Conservation (phyloP, 441 rosid species). For the Arabidopsis lyrata region DNA sequence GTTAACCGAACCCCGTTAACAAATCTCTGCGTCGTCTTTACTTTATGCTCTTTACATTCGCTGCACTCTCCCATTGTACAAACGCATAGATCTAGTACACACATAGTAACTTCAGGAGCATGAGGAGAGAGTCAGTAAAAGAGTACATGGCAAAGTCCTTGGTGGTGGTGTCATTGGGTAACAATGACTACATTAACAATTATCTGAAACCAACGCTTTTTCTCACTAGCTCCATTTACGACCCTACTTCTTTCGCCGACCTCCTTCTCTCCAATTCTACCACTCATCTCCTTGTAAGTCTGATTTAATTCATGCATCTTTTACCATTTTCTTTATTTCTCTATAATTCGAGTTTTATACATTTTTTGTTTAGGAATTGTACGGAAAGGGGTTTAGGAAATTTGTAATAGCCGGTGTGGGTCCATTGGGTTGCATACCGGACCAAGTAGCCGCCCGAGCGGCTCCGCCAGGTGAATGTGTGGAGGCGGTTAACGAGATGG, state of each 20-base stretch:
- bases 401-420: slow-evolving; percentile 71
- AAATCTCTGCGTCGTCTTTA: too few species aligned
- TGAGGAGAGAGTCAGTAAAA: slow-evolving; percentile 42
- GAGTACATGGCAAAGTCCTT: slow-evolving; percentile 61
- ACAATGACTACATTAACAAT: slow-evolving; percentile 93
- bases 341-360: too few species aligned
- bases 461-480: slow-evolving; percentile 53
- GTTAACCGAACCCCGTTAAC: too few species aligned
- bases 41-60: too few species aligned
- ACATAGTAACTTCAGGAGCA: not conserved
- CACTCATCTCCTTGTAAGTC: slow-evolving; percentile 60
- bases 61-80: too few species aligned
- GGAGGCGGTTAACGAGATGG: slow-evolving; percentile 51
- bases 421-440: slow-evolving; percentile 89
- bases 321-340: not conserved
- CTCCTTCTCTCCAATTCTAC: slow-evolving; percentile 71
- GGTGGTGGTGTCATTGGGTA: slow-evolving; percentile 71
- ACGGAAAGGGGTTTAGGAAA: slow-evolving; percentile 74
- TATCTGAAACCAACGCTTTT: slow-evolving; percentile 74
- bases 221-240: slow-evolving; percentile 66
- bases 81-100: too few species aligned
- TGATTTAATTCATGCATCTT: not conserved
- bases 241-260: slow-evolving; percentile 64
- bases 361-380: slow-evolving; percentile 54
- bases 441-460: slow-evolving; percentile 52